Evolutionary conservation across 169 alveolate genomes (phyloP), one percentile per base, ranked within the genome.

Genomic region (Eimeria praecox): DNA sequence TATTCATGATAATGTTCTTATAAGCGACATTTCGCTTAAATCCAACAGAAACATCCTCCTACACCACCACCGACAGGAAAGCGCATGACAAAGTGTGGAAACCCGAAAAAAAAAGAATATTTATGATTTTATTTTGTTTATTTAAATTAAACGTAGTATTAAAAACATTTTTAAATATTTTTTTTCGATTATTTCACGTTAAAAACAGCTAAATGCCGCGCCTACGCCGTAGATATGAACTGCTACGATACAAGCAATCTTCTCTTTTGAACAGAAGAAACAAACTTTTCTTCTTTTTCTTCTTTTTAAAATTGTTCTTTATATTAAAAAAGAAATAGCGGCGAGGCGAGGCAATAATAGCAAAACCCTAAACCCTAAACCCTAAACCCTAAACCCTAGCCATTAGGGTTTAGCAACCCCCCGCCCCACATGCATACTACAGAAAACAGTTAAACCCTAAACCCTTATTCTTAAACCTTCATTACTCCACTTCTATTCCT

Each of bases 321-420:
- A n/a, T n/a, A n/a, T n/a, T n/a, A n/a, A n/a, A n/a, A n/a, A n/a
- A n/a, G n/a, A n/a, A n/a, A n/a, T n/a, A n/a, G n/a, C n/a, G n/a
- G n/a, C n/a, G n/a, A 56, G 66, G 66, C 12, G 66, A 56, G 27
- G 27, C 14, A 56, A 56, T 8, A 27, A 2, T 18, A 56, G 18
- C n/a, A 18, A 27, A 56, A 56, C 66, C 66, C 66, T 16, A 16
- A 56, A 56, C 66, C 66, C 66, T 56, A 20, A 69, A n/a, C 80
- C 80, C 80, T 69, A 69, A 69, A 69, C 80, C 80, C 80, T 69
- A 69, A 64, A 64, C 38, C 75, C 75, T 64, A 64, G 20, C 40
- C 38, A n/a, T n/a, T n/a, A n/a, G n/a, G n/a, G n/a, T n/a, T n/a
- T n/a, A n/a, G n/a, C n/a, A n/a, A n/a, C n/a, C n/a, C n/a, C n/a